Base-by-base conservation (phyloP, 257 asterid species). In the Apocynum venetum region DNA sequence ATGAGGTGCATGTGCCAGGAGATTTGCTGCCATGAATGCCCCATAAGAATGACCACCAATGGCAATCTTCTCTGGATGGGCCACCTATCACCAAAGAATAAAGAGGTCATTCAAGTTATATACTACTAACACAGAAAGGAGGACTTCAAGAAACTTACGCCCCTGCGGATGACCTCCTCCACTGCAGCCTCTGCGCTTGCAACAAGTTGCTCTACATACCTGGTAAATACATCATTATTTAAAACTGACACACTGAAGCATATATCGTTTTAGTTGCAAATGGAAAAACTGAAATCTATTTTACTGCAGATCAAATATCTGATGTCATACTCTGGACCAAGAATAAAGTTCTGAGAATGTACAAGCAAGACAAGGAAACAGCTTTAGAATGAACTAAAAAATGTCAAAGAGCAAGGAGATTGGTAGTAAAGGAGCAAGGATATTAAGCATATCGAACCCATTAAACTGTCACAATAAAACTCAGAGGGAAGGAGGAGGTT, bases 11-110 rank as follows among this genome's bases (percentile, higher is more conserved):
- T 93, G 99, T 40, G 99, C 99, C 51, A 96, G 91, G 77, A 96
- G 97, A 84, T 96, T 96, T 73, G 98, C 98, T 36, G 99, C 87
- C 99, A 96, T 96, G 90, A 96, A 96, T 80, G 99, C 99, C 67
- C 99, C 99, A 70, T 96, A 96, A 60, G 98, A 93, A 81, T 96
- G 99, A 87, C 99, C 98, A 44, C 99, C 99, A 52, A 93, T 82
- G 65, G 99, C 92, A 80, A 96, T 87, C 90, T 91, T 96, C 82
- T 87, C 80, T 48, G 96, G 96, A 86, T 93, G 93, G 76, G 98
- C 99, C 88, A 96, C 99, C 99, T 96, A 79, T 66, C 78, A 82
- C 76, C 71, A 80, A 78, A 79, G 48, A 14, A 36, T 47, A 70
- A 73, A 80, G 19, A 52, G 52, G 60, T 48, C 51, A 70, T 61